phyloP scores from a whole-genome alignment of 108 stramenopile genomes.

The Nannochloropsis oceanica region DNA sequence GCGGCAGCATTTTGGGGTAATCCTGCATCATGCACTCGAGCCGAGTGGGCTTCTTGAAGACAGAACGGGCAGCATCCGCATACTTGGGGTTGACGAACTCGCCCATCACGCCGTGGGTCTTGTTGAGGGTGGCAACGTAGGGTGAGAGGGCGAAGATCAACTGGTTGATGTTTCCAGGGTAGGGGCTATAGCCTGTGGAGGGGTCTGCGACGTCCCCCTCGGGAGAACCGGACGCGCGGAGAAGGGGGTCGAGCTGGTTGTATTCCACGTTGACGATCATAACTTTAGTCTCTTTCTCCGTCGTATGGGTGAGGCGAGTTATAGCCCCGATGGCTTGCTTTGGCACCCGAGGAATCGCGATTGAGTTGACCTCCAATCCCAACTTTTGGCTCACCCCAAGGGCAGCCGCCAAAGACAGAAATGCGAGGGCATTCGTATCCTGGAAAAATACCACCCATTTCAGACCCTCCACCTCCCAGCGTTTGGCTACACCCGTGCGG shows the following conservation, averaged over 20 bases:
- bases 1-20: slow-evolving; percentile 72
- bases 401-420: slow-evolving; percentile 75
- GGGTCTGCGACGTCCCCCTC: slow-evolving; percentile 83
- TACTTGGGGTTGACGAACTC: slow-evolving; percentile 99
- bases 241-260: slow-evolving; percentile 94
- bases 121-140: slow-evolving; percentile 61
- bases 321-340: slow-evolving; percentile 96
- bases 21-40: slow-evolving; percentile 99
- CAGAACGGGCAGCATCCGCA: slow-evolving; percentile 64
- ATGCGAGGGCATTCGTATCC: slow-evolving; percentile 94
- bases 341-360: slow-evolving; percentile 84
- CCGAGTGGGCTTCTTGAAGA: slow-evolving; percentile 97
- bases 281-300: slow-evolving; percentile 17
- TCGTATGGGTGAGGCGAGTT: slow-evolving; percentile 42
- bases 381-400: slow-evolving; percentile 70
- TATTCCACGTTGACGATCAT: slow-evolving; percentile 94
- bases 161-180: slow-evolving; percentile 97
- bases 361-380: slow-evolving; percentile 83
- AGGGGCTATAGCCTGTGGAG: slow-evolving; percentile 74
- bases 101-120: slow-evolving; percentile 70
- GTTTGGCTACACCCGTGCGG: slow-evolving; percentile 58
- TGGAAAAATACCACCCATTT: slow-evolving; percentile 87
- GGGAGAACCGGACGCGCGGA: slow-evolving; percentile 53
- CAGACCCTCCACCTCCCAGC: slow-evolving; percentile 68
- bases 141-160: slow-evolving; percentile 62